These are phyloP conservation scores for Dryas integrifolia DNA, from an alignment of 331 rosid genomes.

Conservation along the genomic window DNA sequence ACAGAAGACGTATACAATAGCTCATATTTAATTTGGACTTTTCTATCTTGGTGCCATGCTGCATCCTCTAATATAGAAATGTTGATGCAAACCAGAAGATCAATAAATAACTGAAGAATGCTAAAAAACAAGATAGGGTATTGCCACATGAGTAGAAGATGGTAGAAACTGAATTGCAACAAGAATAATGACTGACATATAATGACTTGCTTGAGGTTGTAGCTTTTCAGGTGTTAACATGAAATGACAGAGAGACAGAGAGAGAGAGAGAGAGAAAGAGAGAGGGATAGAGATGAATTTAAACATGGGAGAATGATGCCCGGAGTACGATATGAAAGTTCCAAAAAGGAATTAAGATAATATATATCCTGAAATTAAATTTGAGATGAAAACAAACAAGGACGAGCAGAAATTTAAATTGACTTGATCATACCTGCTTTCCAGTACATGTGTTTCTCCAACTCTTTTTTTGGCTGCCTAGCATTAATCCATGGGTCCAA, in stretches of 20 bases:
- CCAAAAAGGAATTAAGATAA: background rate
- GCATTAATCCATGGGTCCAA: conserved; percentile 98
- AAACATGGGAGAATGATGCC: background rate
- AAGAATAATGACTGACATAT: no score
- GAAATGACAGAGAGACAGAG: no score
- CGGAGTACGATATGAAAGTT: background rate
- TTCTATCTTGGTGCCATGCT: background rate
- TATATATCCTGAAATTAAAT: background rate
- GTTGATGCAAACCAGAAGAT: background rate
- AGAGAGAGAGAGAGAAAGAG: no score
- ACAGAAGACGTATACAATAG: background rate
- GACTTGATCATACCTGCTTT: conserved; percentile 62
- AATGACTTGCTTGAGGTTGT: no score
- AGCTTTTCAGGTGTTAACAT: no score
- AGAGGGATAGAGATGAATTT: no score
- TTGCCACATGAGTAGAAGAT: no score
- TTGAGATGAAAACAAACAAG: background rate
- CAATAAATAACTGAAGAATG: background rate
- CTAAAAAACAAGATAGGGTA: no score
- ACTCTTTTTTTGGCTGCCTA: conserved; percentile 90
- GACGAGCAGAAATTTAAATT: background rate
- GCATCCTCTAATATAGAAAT: background rate
- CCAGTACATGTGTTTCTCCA: conserved; percentile 75
- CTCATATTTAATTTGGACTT: background rate
- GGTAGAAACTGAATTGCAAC: no score